Evolutionary conservation across 2,329 filamentous ascomycete genomes (phyloP).

Genomic region (Fusarium oxysporum): DNA sequence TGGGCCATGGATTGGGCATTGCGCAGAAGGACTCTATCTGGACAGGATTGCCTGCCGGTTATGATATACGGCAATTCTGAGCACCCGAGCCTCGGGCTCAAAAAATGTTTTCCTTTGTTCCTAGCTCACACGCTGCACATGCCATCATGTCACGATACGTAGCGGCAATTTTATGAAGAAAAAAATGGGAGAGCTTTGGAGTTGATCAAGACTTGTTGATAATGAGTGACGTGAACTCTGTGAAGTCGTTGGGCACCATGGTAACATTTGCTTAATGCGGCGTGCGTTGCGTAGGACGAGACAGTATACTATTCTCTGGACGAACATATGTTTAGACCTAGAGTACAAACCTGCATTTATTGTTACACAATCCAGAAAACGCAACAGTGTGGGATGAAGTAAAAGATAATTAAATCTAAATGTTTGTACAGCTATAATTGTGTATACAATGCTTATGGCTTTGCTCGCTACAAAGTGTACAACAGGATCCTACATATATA

Average conservation of each 20-base stretch:
- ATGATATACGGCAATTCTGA: slow-evolving; percentile 47
- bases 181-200: slow-evolving; percentile 53
- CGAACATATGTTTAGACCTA: no score
- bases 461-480: not conserved
- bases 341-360: not conserved
- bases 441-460: not conserved
- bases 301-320: not conserved
- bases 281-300: not conserved
- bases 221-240: slow-evolving; percentile 48
- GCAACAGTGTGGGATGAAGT: not conserved
- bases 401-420: not conserved
- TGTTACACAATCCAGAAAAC: not conserved
- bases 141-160: slow-evolving; percentile 49
- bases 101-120: slow-evolving; percentile 54
- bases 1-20: slow-evolving; percentile 57
- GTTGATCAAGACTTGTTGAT: slow-evolving; percentile 48
- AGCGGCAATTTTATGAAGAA: slow-evolving; percentile 49
- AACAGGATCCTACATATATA: not conserved
- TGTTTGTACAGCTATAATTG: not conserved
- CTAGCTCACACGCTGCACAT: slow-evolving; percentile 50
- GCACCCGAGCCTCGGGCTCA: slow-evolving; percentile 33
- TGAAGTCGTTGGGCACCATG: not conserved
- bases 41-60: slow-evolving; percentile 57
- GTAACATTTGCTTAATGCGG: not conserved
- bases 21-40: slow-evolving; percentile 56